These are phyloP conservation scores for Citrus hindsii DNA, from an alignment of 345 rosid genomes.

Conservation along the genomic window DNA sequence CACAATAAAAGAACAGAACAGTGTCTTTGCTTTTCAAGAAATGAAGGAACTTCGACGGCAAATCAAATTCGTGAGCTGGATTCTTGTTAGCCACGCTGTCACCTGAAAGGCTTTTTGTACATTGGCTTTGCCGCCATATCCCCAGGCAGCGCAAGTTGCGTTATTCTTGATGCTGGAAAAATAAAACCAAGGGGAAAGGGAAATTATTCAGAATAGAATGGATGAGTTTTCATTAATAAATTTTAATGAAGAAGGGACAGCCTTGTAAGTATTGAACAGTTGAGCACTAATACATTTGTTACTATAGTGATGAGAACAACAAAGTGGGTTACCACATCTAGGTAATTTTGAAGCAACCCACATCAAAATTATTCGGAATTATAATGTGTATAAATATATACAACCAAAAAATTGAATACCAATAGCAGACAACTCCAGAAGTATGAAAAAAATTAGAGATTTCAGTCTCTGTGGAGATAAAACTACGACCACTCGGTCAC, in stretches of 20 bases:
- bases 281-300: slow-evolving; percentile 1
- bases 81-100: neutral
- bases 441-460: neutral
- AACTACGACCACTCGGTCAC: slow-evolving; percentile 19
- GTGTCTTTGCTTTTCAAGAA: too few species aligned
- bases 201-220: neutral
- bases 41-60: too few species aligned
- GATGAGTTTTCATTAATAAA: neutral
- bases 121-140: neutral
- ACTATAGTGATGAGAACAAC: slow-evolving; percentile 16
- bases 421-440: slow-evolving; percentile 1
- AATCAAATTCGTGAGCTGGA: neutral
- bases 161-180: neutral
- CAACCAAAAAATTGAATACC: slow-evolving; percentile 38
- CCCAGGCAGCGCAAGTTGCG: neutral
- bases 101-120: neutral
- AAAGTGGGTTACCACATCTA: slow-evolving; percentile 21
- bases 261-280: neutral
- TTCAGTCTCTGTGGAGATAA: slow-evolving; percentile 19
- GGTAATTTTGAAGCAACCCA: slow-evolving; percentile 29
- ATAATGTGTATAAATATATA: slow-evolving; percentile 19
- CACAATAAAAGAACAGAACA: too few species aligned
- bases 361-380: slow-evolving; percentile 20
- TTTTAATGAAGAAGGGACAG: slow-evolving; percentile 8
- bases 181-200: neutral